Evolutionary conservation across 2,329 filamentous ascomycete species (phyloP), one percentile per base, ranked within the genome.

Genomic region (Herpomyces periplanetae): DNA sequence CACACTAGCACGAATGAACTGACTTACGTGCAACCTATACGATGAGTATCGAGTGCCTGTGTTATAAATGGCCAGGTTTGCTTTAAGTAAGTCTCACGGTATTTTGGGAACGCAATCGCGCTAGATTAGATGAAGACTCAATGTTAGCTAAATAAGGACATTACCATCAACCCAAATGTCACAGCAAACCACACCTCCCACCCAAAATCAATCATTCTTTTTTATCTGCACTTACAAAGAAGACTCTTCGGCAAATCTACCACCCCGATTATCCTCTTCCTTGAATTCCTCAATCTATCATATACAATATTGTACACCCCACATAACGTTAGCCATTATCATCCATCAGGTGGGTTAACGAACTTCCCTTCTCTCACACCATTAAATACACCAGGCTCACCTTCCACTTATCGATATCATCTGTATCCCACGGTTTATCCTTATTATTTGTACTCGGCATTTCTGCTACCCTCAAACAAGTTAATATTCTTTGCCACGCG

Each of bases 361-460:
- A 13, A 8, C 8, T 11, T n/a, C 8, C 7, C 8, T 6, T 20
- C 6, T 8, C 15, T 19, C 10, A 23, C 12, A 17, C 8, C 11
- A 8, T n/a, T n/a, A n/a, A n/a, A n/a, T n/a, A n/a, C n/a, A n/a
- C n/a, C n/a, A n/a, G 6, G 20, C 30, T 8, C 14, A 60, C 58
- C 47, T 71, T 75, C 71, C 71, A 91, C 39, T 88, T 85, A 43
- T 91, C 75, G 27, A 91, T 68, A 33, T 88, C 80, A 26, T 85
- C 73, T 22, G 73, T 85, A 33, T 88, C 73, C 73, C 73, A 84
- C 21, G 69, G 65, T 39, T 87, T 87, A 3, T 84, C 68, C 28
- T 54, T 62, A 25, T 87, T 64, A 42, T 87, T 57, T 27, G 63
- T 85, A 12, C 68, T 80, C 26, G 71, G 69, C 71, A 87, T 71